Conservation (phyloP, 169 alveolate genomes). For the Cryptosporidium meleagridis region DNA sequence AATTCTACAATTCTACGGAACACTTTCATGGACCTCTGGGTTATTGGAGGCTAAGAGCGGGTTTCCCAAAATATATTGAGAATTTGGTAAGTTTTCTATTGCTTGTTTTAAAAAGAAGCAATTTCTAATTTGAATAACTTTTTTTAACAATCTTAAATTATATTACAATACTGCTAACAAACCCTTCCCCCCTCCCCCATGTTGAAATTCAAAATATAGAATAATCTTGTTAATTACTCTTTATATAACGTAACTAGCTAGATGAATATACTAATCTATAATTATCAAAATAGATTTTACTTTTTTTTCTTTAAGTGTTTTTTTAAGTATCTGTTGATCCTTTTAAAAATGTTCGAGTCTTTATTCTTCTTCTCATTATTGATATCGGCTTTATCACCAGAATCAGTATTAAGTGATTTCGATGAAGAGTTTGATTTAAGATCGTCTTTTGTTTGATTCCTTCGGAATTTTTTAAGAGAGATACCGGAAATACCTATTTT, state of each 20-base stretch:
- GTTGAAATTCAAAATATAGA: neutral
- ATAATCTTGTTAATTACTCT: conserved; percentile 13
- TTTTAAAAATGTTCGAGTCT: neutral
- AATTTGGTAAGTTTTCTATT: conserved; percentile 41
- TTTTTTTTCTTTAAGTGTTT: neutral
- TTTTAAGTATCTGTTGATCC: neutral
- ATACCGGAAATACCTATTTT: neutral
- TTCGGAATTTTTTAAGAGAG: neutral
- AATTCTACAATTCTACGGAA: neutral
- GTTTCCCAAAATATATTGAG: conserved; percentile 46
- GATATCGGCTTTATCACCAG: neutral
- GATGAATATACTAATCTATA: neutral
- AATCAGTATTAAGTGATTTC: neutral
- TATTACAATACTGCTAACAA: too few species aligned
- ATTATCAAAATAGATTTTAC: neutral
- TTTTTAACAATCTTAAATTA: too few species aligned
- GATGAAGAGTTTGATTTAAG: neutral
- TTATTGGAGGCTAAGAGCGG: conserved; percentile 70
- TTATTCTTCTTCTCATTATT: neutral
- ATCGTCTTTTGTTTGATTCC: neutral
- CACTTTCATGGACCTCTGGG: conserved; percentile 7
- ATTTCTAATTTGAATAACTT: neutral
- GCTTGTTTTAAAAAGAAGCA: neutral
- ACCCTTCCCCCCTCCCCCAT: too few species aligned
- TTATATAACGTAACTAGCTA: conserved; percentile 12